These are phyloP conservation scores for Linaria vulgaris DNA, from an alignment of 257 asterid species.

Conservation along the genomic window DNA sequence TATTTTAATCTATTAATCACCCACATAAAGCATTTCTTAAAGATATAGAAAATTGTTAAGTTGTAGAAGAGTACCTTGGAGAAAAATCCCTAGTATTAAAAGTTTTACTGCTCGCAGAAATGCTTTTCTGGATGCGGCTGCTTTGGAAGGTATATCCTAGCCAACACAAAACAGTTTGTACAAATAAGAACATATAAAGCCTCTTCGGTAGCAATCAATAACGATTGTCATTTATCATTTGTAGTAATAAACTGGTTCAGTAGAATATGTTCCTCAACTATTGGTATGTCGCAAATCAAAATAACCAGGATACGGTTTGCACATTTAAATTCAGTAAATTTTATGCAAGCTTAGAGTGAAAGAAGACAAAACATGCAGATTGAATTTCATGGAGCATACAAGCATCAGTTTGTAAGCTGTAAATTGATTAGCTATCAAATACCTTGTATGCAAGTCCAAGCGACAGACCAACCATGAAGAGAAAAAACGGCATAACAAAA, in stretches of 20 bases:
- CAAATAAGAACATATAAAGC: background rate
- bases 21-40: no score
- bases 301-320: background rate
- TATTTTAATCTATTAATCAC: background rate
- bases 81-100: conserved; percentile 70
- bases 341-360: background rate
- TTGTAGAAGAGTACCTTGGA: conserved; percentile 59
- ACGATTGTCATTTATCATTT: background rate
- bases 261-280: background rate
- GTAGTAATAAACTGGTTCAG: background rate
- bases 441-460: conserved; percentile 76
- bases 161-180: conserved; percentile 25
- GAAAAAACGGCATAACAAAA: conserved; percentile 77
- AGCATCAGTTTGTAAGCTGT: background rate
- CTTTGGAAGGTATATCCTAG: conserved; percentile 64
- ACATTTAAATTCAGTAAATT: background rate
- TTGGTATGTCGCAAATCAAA: background rate
- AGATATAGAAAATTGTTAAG: no score
- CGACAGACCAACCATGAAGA: conserved; percentile 73
- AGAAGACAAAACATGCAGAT: background rate
- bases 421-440: background rate
- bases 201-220: background rate
- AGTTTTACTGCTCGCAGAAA: conserved; percentile 63
- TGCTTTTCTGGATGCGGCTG: conserved; percentile 71
- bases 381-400: no score